Evolutionary conservation across 2,329 filamentous ascomycete genomes (phyloP).

Genomic region (Colletotrichum lindemuthianum): DNA sequence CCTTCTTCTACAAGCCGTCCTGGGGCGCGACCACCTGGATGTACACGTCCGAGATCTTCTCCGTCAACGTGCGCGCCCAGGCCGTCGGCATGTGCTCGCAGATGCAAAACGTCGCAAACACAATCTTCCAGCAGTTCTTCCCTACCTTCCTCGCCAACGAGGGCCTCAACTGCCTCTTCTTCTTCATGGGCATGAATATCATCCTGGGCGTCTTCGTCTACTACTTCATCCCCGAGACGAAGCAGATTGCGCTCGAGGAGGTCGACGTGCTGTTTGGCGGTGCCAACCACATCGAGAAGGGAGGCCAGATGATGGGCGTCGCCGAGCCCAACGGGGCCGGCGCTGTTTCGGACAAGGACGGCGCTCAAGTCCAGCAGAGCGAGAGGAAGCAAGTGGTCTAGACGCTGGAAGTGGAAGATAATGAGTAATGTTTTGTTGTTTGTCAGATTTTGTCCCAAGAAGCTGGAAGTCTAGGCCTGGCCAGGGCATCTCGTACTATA

Average conservation of each 20-base stretch:
- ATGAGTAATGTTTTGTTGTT: slow-evolving; percentile 20
- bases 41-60: slow-evolving; percentile 76
- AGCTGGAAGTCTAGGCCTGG: no score
- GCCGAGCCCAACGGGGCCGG: not conserved
- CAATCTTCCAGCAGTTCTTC: slow-evolving; percentile 77
- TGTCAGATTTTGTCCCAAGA: not conserved
- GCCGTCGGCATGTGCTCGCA: slow-evolving; percentile 74
- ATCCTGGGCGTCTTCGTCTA: slow-evolving; percentile 60
- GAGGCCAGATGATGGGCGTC: slow-evolving; percentile 55
- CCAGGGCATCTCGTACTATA: not conserved
- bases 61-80: slow-evolving; percentile 77
- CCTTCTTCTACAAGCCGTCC: slow-evolving; percentile 75
- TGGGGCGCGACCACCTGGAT: slow-evolving; percentile 79
- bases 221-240: slow-evolving; percentile 63
- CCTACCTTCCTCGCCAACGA: slow-evolving; percentile 70
- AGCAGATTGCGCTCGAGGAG: slow-evolving; percentile 61
- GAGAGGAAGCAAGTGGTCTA: slow-evolving; percentile 25
- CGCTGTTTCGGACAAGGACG: slow-evolving; percentile 4
- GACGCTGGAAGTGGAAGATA: not conserved
- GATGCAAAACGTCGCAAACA: slow-evolving; percentile 72
- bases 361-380: slow-evolving; percentile 25
- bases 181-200: slow-evolving; percentile 55
- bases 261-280: slow-evolving; percentile 66
- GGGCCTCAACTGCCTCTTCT: slow-evolving; percentile 54
- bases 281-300: slow-evolving; percentile 65